Evolutionary conservation across 23 red algal species (phyloP).

Genomic region (Gracilaria gracilis): DNA sequence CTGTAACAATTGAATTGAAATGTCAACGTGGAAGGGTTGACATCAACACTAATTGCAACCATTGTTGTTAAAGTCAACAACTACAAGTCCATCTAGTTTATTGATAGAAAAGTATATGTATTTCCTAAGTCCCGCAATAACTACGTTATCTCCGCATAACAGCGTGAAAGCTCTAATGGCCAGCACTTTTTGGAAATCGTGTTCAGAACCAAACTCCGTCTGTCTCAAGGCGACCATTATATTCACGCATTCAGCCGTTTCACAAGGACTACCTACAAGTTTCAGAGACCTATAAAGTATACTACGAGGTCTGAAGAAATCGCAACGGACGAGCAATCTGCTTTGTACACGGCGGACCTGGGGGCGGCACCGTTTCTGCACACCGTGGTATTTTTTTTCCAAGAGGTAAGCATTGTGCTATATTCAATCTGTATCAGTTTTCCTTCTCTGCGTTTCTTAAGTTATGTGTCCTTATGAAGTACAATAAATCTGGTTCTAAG

Average conservation of each 20-base stretch:
- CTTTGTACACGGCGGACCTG: constrained; percentile 86
- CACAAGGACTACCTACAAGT: constrained; percentile 46
- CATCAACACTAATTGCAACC: too few relatives aligned
- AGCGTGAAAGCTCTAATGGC: too few relatives aligned
- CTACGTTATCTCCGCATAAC: too few relatives aligned
- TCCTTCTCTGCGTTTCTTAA: background rate
- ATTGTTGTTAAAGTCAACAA: too few relatives aligned
- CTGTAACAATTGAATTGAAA: too few relatives aligned
- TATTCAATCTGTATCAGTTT: background rate
- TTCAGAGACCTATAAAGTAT: constrained; percentile 65
- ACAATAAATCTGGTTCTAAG: constrained; percentile 9
- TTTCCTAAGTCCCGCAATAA: too few relatives aligned
- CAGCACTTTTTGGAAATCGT: background rate
- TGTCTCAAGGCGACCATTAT: constrained; percentile 11
- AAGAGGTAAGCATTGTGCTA: constrained; percentile 14
- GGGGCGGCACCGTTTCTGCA: constrained; percentile 61
- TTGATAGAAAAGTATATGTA: too few relatives aligned
- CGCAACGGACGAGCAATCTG: constrained; percentile 63
- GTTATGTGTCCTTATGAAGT: background rate
- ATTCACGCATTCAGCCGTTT: constrained; percentile 80
- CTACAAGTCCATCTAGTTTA: too few relatives aligned
- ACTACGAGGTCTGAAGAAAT: constrained; percentile 81
- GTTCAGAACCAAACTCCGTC: background rate
- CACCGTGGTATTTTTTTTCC: constrained; percentile 84
- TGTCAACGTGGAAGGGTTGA: too few relatives aligned